Evolutionary conservation across 2,329 filamentous ascomycete species (phyloP).

Genomic region (Fusarium circinatum): DNA sequence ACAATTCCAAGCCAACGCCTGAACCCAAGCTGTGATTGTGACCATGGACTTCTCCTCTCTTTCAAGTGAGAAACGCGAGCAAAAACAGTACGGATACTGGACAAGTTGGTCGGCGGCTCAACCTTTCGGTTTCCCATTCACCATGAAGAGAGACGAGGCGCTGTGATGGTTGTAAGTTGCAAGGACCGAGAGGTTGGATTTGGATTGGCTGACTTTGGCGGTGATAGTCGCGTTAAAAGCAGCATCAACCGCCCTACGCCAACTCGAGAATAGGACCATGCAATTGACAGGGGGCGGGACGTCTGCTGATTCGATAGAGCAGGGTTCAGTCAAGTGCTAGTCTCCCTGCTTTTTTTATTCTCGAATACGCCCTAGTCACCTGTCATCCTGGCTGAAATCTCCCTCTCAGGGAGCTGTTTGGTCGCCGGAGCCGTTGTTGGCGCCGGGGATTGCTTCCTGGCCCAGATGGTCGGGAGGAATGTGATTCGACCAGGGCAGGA

Average conservation of each 20-base stretch:
- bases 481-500: slow-evolving; percentile 40
- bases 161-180: slow-evolving; percentile 41
- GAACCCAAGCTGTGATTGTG: slow-evolving; percentile 24
- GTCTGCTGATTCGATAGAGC: slow-evolving; percentile 30
- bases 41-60: slow-evolving; percentile 15
- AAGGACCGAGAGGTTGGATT: slow-evolving; percentile 24
- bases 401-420: slow-evolving; percentile 40
- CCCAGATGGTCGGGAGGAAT: slow-evolving; percentile 45
- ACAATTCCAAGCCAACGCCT: slow-evolving; percentile 29
- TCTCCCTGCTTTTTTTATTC: slow-evolving; percentile 42
- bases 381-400: slow-evolving; percentile 32
- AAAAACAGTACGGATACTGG: slow-evolving; percentile 2
- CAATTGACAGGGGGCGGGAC: slow-evolving; percentile 25
- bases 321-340: slow-evolving; percentile 19
- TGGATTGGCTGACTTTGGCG: slow-evolving; percentile 37
- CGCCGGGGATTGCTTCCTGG: slow-evolving; percentile 43
- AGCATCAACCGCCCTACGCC: slow-evolving; percentile 38
- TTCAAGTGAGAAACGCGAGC: not conserved
- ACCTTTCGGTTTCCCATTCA: slow-evolving; percentile 9
- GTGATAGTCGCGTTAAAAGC: slow-evolving; percentile 43
- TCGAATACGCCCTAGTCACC: slow-evolving; percentile 39
- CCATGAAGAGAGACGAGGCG: slow-evolving; percentile 22
- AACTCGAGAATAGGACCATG: slow-evolving; percentile 23
- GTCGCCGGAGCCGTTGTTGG: slow-evolving; percentile 37
- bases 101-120: slow-evolving; percentile 35